phyloP scores from a whole-genome alignment of 2,329 filamentous ascomycete species.

The Sporothrix pseudoabietina region DNA sequence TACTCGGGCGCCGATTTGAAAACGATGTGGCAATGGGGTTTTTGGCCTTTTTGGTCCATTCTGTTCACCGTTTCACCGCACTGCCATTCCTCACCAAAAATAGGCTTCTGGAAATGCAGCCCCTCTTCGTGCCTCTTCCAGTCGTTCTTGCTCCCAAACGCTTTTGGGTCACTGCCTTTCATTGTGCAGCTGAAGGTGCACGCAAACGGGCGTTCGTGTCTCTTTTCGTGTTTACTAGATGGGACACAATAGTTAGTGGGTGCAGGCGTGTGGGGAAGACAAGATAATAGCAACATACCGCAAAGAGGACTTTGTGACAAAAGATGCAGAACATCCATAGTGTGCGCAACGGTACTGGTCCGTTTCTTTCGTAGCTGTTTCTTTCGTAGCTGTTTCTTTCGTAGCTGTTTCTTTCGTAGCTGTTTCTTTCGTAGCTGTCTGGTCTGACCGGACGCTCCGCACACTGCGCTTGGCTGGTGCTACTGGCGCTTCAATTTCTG shows the following conservation, averaged over 20 bases:
- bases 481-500: not conserved
- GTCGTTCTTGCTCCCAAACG: constrained; percentile 90
- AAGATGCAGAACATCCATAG: not conserved
- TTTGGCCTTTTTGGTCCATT: not conserved
- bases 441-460: not conserved
- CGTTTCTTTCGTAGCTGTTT: not conserved
- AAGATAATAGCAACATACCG: not conserved
- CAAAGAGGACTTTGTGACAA: not conserved
- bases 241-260: not conserved
- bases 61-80: constrained; percentile 54
- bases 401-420: too few species aligned
- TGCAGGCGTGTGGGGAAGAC: not conserved
- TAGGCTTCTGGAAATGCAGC: constrained; percentile 60
- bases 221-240: constrained; percentile 70
- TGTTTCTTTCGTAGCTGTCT: constrained; percentile 9
- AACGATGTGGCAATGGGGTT: not conserved
- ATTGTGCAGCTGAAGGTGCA: constrained; percentile 60
- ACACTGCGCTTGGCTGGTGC: not conserved
- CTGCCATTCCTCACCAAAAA: constrained; percentile 57
- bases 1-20: not conserved
- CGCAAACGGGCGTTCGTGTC: constrained; percentile 79
- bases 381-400: too few species aligned
- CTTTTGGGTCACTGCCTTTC: constrained; percentile 50
- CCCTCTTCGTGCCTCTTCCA: constrained; percentile 89
- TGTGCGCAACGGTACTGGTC: not conserved